phyloP scores from a whole-genome alignment of 306 rosid species.

The Quercus berberidifolia region DNA sequence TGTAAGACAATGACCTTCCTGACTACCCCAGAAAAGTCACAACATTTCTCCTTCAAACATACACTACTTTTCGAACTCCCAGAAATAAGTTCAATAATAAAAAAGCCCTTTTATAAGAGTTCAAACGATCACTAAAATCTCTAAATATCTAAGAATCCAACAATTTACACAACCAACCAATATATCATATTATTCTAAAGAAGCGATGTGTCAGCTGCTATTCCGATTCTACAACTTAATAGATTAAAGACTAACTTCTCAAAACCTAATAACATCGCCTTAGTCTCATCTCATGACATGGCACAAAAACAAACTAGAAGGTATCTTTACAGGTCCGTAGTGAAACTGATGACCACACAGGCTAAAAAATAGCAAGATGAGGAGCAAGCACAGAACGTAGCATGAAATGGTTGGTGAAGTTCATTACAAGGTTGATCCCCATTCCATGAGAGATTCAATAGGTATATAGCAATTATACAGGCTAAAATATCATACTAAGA shows the following conservation, averaged over 20 bases:
- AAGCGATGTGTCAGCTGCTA: not conserved
- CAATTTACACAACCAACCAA: not conserved
- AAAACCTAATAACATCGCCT: not conserved
- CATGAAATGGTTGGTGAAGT: not conserved
- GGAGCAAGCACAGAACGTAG: not conserved
- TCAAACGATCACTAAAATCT: not conserved
- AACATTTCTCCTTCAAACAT: not conserved
- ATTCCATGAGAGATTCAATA: not conserved
- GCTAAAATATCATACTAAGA: not conserved
- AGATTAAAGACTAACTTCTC: not conserved
- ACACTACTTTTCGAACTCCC: not conserved
- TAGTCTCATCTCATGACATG: not conserved
- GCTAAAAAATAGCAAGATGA: conserved; percentile 2
- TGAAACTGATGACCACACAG: not conserved
- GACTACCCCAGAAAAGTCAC: not conserved
- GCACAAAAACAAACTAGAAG: not conserved
- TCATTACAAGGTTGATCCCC: conserved; percentile 5
- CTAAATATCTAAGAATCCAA: not conserved
- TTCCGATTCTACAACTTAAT: not conserved
- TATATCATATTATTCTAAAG: conserved; percentile 6
- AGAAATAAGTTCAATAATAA: not conserved
- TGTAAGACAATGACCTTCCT: not conserved
- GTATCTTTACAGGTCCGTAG: not conserved
- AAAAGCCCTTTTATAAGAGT: not conserved
- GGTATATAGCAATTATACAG: not conserved